Evolutionary conservation across 148 eudicot genomes (phyloP).

Genomic region (Rhododendron ferrugineum): DNA sequence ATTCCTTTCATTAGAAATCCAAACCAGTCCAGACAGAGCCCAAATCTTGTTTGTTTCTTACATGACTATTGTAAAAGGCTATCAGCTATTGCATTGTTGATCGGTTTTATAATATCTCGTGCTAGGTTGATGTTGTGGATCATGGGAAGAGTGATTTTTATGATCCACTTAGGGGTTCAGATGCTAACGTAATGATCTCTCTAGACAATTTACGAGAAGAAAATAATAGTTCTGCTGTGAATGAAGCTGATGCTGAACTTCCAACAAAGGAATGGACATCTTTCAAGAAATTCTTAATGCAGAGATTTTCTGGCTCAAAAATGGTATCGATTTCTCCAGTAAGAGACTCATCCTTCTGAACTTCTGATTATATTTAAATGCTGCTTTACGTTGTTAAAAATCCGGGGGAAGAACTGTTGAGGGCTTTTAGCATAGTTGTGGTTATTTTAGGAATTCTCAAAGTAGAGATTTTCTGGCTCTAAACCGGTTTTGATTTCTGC

Average conservation of each 20-base stretch:
- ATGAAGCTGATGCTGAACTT: slow-evolving; percentile 19
- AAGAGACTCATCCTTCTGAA: slow-evolving; percentile 15
- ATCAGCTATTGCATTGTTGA: not conserved
- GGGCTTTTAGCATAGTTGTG: not conserved
- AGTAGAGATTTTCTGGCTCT: slow-evolving; percentile 54
- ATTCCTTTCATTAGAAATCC: not conserved
- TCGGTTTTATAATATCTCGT: not conserved
- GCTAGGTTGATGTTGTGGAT: slow-evolving; percentile 31
- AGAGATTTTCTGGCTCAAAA: slow-evolving; percentile 56
- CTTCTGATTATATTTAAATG: not conserved
- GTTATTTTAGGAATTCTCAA: slow-evolving; percentile 38
- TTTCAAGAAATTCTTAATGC: slow-evolving; percentile 55
- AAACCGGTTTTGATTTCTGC: slow-evolving; percentile 44
- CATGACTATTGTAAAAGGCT: not conserved
- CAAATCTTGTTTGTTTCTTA: not conserved
- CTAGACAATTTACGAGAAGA: slow-evolving; percentile 19
- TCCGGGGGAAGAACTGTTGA: not conserved
- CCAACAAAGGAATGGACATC: slow-evolving; percentile 53
- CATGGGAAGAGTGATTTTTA: slow-evolving; percentile 25
- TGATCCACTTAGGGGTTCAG: slow-evolving; percentile 47
- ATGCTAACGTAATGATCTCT: slow-evolving; percentile 15
- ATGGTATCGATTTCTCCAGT: slow-evolving; percentile 49
- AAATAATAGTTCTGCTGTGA: slow-evolving; percentile 10
- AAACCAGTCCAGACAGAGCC: not conserved
- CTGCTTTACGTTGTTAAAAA: not conserved